Conservation (phyloP, 2,329 filamentous ascomycete species). For the Penicillium carneum region DNA sequence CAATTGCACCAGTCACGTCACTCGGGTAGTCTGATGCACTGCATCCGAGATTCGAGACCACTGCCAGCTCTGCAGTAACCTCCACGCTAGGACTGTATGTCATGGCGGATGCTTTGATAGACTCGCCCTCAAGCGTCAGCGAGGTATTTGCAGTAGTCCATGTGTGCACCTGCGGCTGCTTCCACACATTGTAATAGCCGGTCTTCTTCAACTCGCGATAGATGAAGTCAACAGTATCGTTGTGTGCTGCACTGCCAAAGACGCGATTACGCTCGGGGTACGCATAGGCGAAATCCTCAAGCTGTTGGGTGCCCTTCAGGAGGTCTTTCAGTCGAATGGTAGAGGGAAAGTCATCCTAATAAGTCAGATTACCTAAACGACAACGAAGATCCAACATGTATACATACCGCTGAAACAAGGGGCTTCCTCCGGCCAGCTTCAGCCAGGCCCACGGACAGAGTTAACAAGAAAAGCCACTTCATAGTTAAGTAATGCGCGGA, state of each 20-base stretch:
- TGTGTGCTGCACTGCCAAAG: slow-evolving; percentile 60
- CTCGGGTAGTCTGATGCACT: slow-evolving; percentile 67
- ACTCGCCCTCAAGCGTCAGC: slow-evolving; percentile 63
- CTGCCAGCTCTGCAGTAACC: slow-evolving; percentile 57
- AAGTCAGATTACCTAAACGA: neutral
- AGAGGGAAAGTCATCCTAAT: slow-evolving; percentile 30
- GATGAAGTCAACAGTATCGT: slow-evolving; percentile 70
- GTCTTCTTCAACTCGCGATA: slow-evolving; percentile 59
- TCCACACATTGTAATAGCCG: slow-evolving; percentile 46
- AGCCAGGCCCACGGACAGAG: slow-evolving; percentile 21
- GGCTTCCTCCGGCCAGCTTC: slow-evolving; percentile 17
- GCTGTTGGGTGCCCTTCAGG: slow-evolving; percentile 64
- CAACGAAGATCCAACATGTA: neutral
- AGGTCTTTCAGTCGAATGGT: slow-evolving; percentile 64
- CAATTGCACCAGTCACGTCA: slow-evolving; percentile 68
- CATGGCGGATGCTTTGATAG: slow-evolving; percentile 64
- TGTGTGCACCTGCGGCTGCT: slow-evolving; percentile 68
- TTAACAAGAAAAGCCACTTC: slow-evolving; percentile 24
- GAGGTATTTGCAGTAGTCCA: slow-evolving; percentile 67
- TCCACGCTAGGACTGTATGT: slow-evolving; percentile 65
- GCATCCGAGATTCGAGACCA: slow-evolving; percentile 70
- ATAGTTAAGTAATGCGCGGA: slow-evolving; percentile 15
- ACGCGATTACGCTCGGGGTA: slow-evolving; percentile 42
- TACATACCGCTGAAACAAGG: slow-evolving; percentile 27
- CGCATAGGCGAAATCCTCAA: slow-evolving; percentile 50